Conservation (phyloP, 2,329 filamentous ascomycete genomes). For the Epichloe gansuensis region DNA sequence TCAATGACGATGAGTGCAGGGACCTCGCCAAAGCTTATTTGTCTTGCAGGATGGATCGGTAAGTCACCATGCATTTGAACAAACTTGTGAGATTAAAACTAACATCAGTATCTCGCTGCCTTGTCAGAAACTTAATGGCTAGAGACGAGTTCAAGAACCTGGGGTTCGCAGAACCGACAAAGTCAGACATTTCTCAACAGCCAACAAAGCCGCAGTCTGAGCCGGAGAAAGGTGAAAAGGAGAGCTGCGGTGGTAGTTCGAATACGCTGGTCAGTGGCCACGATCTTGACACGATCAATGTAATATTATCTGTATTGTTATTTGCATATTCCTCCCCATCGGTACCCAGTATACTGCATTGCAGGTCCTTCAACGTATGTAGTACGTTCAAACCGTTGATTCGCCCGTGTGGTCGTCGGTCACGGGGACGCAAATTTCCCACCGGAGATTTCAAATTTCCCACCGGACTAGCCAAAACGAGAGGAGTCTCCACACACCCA, state of each 20-base stretch:
- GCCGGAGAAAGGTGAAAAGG: conserved; percentile 24
- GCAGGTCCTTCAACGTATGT: not conserved
- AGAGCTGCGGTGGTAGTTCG: conserved; percentile 23
- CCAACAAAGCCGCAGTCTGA: conserved; percentile 11
- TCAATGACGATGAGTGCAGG: conserved; percentile 79
- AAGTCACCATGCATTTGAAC: conserved; percentile 20
- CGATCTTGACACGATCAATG: not conserved
- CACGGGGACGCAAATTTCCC: no score
- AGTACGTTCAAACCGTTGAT: no score
- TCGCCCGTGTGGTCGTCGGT: not conserved
- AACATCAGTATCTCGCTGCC: not conserved
- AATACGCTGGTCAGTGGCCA: not conserved
- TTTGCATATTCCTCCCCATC: not conserved
- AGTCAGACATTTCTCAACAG: conserved; percentile 7
- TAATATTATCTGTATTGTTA: not conserved
- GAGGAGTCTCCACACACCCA: no score
- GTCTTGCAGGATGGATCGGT: conserved; percentile 90
- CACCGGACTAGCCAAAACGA: no score
- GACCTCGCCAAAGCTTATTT: conserved; percentile 80
- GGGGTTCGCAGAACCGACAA: conserved; percentile 46
- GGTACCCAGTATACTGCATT: no score
- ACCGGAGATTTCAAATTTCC: no score
- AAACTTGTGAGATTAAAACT: not conserved
- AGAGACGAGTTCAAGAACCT: conserved; percentile 91
- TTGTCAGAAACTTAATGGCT: conserved; percentile 77